Conservation (phyloP, 2,329 filamentous ascomycete genomes). For the Aureobasidium sp. region DNA sequence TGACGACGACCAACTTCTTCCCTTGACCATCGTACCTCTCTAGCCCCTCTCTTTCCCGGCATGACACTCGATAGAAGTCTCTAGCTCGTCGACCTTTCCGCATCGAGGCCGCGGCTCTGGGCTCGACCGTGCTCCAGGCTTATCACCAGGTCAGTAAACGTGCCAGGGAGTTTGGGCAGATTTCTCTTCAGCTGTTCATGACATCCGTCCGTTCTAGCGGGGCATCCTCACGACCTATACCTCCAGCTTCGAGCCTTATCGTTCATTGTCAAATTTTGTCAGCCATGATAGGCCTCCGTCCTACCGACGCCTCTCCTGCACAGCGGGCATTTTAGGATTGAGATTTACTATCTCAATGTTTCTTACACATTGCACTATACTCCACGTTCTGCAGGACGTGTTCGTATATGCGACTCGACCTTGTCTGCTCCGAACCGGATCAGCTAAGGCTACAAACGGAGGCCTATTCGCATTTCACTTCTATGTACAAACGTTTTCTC, state of each 20-base stretch:
- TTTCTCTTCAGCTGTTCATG: not conserved
- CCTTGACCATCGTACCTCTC: not conserved
- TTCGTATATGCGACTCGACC: not conserved
- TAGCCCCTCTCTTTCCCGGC: not conserved
- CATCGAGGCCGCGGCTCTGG: not conserved
- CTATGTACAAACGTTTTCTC: conserved; percentile 7
- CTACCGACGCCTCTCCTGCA: not conserved
- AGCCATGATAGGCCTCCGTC: not conserved
- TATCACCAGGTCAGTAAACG: not conserved
- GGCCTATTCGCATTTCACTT: not conserved
- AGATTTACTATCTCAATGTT: not conserved
- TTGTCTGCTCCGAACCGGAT: not conserved
- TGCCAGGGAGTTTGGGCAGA: not conserved
- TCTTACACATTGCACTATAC: not conserved
- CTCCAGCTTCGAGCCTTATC: not conserved
- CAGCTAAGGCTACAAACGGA: not conserved
- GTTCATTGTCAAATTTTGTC: not conserved
- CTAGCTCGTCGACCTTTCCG: not conserved
- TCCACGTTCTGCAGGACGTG: not conserved
- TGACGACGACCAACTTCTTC: not conserved
- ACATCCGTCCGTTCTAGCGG: not conserved
- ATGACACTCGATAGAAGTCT: not conserved
- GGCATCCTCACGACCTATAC: not conserved
- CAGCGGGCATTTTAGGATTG: not conserved
- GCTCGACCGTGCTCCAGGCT: not conserved